Percentiles rank a stretch among this genome's conserved stretches.
Conservation (phyloP, 768 basidiomycete species). For the Lentinula sp. region DNA sequence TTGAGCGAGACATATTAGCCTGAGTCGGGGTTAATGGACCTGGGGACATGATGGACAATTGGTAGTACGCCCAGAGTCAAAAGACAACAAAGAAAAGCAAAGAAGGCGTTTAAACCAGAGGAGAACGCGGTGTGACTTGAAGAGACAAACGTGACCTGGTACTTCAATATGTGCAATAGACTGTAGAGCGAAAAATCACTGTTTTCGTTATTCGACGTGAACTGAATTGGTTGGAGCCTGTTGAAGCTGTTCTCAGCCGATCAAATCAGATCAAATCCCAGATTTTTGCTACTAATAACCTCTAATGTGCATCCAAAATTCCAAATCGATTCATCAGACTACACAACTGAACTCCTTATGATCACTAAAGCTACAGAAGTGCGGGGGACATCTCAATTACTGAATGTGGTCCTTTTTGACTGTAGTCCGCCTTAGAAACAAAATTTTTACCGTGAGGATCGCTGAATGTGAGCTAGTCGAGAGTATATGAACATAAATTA, state of each 20-base stretch:
- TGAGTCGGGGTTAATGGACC: neutral
- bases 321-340: too few relatives aligned
- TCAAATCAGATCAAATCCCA: too few relatives aligned
- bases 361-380: conserved; percentile 37
- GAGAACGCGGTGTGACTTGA: neutral
- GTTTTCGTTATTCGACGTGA: too few relatives aligned
- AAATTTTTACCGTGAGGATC: conserved; percentile 63
- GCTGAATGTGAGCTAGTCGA: conserved; percentile 62
- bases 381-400: conserved; percentile 77
- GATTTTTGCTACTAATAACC: too few relatives aligned
- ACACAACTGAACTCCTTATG: neutral
- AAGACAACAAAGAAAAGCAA: neutral
- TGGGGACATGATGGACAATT: neutral
- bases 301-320: neutral
- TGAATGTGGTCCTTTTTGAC: conserved; percentile 62
- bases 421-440: conserved; percentile 77
- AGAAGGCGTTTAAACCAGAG: too few relatives aligned
- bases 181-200: too few relatives aligned
- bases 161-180: too few relatives aligned
- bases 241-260: too few relatives aligned
- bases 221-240: too few relatives aligned
- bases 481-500: neutral
- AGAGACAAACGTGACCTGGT: neutral
- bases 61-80: too few relatives aligned
- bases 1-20: conserved; percentile 1